Evolutionary conservation across 805 yeast genomes (phyloP), one percentile per base, ranked within the genome.

Genomic region (Alloascoidea africana): DNA sequence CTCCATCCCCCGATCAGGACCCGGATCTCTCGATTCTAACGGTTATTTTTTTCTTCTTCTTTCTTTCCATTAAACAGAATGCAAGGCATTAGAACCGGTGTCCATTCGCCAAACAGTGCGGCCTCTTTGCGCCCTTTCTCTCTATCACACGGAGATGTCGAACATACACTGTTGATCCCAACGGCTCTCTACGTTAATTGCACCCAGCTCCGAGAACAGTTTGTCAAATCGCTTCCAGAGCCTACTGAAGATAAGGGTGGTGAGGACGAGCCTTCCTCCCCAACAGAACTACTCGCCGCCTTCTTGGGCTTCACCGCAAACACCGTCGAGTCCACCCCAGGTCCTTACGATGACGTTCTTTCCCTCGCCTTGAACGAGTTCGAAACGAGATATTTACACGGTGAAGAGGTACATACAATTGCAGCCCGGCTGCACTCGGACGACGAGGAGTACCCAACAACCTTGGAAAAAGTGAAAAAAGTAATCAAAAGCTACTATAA

Each of bases 121-220:
- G 62, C 67, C 14, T 63, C 81, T 13, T 56, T 72, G 49, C 74
- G 97, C 63, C 95, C 97, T 27, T 68, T 91, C 54, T 76, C 76
- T 39, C 68, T 91, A 49, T 62, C 76, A 41, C 94, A 85, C 53
- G 96, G 96, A 41, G 63, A 82, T 14, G 73, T 89, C 41, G 97
- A 89, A 64, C 85, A 86, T 57, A 79, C 89, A 15, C 64, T 89
- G 38, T 68, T 87, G 51, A 86, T 91, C 39, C 95, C 97, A 36
- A 76, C 91, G 32, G 71, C 75, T 40, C 67, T 77, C 39, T 80
- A 82, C 53, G 73, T 85, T 50, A 72, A 76, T 50, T 83, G 83
- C 54, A 78, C 89, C 42, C 95, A 87, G 60, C 69, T 91, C 49
- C 81, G 83, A 51, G 87, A 85, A 46, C 93, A 79, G 59, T 91